Evolutionary conservation across 768 basidiomycete species (phyloP).

Genomic region (Russula olivacea): DNA sequence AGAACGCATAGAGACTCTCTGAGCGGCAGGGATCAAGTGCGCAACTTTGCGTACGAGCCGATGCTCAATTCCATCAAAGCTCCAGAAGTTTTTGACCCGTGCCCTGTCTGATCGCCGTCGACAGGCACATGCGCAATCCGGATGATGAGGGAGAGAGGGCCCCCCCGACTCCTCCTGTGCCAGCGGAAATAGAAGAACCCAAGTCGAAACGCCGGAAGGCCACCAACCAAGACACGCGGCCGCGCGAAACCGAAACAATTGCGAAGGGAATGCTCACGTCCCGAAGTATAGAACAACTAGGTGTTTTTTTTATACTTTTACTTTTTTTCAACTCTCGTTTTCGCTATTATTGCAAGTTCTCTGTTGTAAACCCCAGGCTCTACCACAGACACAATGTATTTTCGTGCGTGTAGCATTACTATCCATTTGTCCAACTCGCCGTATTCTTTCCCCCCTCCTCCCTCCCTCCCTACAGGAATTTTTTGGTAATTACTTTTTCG

Average conservation of each 20-base stretch:
- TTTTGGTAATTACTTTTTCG: not conserved
- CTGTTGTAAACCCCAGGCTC: not conserved
- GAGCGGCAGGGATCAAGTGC: slow-evolving; percentile 31
- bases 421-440: not conserved
- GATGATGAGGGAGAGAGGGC: not conserved
- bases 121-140: slow-evolving; percentile 29
- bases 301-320: not conserved
- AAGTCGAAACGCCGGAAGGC: slow-evolving; percentile 11
- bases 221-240: not conserved
- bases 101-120: slow-evolving; percentile 27
- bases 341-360: not conserved
- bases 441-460: not conserved
- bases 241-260: slow-evolving; percentile 11
- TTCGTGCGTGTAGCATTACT: slow-evolving; percentile 8
- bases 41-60: slow-evolving; percentile 31
- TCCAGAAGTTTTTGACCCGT: slow-evolving; percentile 29
- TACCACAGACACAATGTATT: not conserved
- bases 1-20: slow-evolving; percentile 13
- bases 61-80: slow-evolving; percentile 12
- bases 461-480: not conserved
- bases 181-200: not conserved
- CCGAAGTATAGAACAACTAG: slow-evolving; percentile 1
- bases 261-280: slow-evolving; percentile 8
- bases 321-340: not conserved
- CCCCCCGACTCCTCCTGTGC: not conserved